Evolutionary conservation across 228 moss, liverwort and hornwort species (phyloP).

Genomic region (Sphagnum fallax): DNA sequence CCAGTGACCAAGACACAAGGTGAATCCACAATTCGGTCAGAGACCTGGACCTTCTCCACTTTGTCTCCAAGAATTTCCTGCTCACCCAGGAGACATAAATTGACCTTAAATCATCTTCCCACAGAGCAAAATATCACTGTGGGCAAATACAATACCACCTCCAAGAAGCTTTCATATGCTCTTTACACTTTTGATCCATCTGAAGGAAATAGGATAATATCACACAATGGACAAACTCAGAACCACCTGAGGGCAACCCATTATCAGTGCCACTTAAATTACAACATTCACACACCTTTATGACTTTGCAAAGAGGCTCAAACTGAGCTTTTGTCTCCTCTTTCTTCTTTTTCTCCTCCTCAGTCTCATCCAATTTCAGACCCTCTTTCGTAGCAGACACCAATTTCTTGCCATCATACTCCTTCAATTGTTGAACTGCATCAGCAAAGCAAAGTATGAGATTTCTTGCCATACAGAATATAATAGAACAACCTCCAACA

Average conservation of each 20-base stretch:
- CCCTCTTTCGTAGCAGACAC: slow-evolving; percentile 1
- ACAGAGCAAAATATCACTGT: not conserved
- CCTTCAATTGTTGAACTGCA: slow-evolving; percentile 10
- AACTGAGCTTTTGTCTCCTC: slow-evolving; percentile 18
- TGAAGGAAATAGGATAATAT: no score
- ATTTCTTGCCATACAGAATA: not conserved
- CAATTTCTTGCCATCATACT: slow-evolving; percentile 17
- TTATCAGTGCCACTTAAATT: no score
- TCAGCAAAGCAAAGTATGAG: not conserved
- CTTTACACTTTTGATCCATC: no score
- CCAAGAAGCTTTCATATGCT: no score
- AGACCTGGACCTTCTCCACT: slow-evolving; percentile 16
- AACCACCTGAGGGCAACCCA: no score
- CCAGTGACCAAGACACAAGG: slow-evolving; percentile 18
- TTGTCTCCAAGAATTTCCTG: slow-evolving; percentile 16
- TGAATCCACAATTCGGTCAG: slow-evolving; percentile 19
- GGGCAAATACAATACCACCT: no score
- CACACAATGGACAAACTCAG: no score
- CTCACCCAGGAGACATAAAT: not conserved
- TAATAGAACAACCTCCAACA: no score
- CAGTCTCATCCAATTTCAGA: slow-evolving; percentile 14
- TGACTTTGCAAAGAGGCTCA: slow-evolving; percentile 10
- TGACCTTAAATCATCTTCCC: no score
- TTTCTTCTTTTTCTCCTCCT: slow-evolving; percentile 12
- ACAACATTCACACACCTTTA: slow-evolving; percentile 1